A percentile compares a stretch with the other conserved stretches of the same genome.
These are phyloP conservation scores for Aquilaria agallochum DNA, from an alignment of 441 rosid genomes.

Conservation along the genomic window DNA sequence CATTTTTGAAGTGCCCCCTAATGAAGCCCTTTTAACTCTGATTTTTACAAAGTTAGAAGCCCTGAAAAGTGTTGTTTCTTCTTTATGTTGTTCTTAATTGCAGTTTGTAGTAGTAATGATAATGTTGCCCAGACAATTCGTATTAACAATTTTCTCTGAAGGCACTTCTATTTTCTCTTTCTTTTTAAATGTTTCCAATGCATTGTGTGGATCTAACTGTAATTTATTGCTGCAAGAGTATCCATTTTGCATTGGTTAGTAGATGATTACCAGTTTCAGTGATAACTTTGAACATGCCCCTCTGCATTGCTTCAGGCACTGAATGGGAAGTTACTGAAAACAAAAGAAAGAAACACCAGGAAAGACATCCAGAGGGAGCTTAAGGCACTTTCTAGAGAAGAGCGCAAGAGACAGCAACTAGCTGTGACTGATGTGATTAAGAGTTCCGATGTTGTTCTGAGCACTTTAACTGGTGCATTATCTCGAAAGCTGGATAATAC, in stretches of 20 bases:
- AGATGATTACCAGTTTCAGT: slow-evolving; percentile 8
- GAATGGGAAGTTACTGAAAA: slow-evolving; percentile 80
- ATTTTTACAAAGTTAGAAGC: no score
- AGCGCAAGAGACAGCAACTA: slow-evolving; percentile 93
- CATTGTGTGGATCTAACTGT: no score
- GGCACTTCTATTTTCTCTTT: background rate
- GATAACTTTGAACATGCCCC: slow-evolving; percentile 10
- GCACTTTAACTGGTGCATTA: slow-evolving; percentile 89
- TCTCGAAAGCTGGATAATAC: slow-evolving; percentile 63
- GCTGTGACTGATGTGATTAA: slow-evolving; percentile 91
- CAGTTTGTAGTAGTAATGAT: no score
- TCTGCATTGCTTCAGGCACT: slow-evolving; percentile 41
- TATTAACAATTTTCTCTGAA: background rate
- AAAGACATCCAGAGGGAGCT: slow-evolving; percentile 90
- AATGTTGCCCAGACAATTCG: no score
- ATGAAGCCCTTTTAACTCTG: no score
- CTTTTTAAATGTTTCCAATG: no score
- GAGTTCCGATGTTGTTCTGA: slow-evolving; percentile 76
- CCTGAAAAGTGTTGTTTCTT: no score
- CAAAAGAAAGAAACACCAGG: slow-evolving; percentile 78
- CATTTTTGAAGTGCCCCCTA: no score
- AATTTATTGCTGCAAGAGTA: slow-evolving; percentile 7
- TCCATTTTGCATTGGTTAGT: slow-evolving; percentile 9
- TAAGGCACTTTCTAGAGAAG: slow-evolving; percentile 78
- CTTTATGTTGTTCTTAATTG: no score